Conservation (phyloP, 2,329 filamentous ascomycete genomes). For the Fusarium denticulatum region DNA sequence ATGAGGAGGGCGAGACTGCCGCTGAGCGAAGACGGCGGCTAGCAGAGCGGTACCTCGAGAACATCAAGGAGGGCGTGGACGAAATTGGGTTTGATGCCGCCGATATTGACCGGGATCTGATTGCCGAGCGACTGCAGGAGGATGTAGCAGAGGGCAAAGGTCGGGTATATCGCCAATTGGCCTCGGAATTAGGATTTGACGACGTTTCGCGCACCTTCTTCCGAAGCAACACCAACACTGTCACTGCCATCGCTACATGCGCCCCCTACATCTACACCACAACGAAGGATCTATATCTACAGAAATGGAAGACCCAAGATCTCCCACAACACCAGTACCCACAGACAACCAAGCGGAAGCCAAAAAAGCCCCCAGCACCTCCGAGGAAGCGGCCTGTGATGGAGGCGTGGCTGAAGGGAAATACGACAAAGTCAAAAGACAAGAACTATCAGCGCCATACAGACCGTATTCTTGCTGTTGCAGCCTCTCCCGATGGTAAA, state of each 20-base stretch:
- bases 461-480: conserved; percentile 82
- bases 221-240: conserved; percentile 78
- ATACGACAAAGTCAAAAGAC: conserved; percentile 68
- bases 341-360: conserved; percentile 67
- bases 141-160: conserved; percentile 94
- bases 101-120: conserved; percentile 90
- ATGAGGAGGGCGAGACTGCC: conserved; percentile 86
- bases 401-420: conserved; percentile 70
- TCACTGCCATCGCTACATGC: conserved; percentile 83
- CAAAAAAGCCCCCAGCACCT: conserved; percentile 66
- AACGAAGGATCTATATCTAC: conserved; percentile 83
- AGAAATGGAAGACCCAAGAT: conserved; percentile 88
- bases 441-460: conserved; percentile 80
- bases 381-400: conserved; percentile 71
- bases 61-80: conserved; percentile 84
- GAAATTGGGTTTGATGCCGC: conserved; percentile 89
- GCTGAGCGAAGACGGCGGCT: conserved; percentile 87
- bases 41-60: conserved; percentile 92
- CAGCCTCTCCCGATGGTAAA: conserved; percentile 87
- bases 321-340: conserved; percentile 68
- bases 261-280: conserved; percentile 87
- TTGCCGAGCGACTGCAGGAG: conserved; percentile 89
- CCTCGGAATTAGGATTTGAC: conserved; percentile 75
- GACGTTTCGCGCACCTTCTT: conserved; percentile 76
- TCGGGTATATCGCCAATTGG: conserved; percentile 84